phyloP scores from a whole-genome alignment of 495 filamentous ascomycete genomes.

The Xylaria acuta region DNA sequence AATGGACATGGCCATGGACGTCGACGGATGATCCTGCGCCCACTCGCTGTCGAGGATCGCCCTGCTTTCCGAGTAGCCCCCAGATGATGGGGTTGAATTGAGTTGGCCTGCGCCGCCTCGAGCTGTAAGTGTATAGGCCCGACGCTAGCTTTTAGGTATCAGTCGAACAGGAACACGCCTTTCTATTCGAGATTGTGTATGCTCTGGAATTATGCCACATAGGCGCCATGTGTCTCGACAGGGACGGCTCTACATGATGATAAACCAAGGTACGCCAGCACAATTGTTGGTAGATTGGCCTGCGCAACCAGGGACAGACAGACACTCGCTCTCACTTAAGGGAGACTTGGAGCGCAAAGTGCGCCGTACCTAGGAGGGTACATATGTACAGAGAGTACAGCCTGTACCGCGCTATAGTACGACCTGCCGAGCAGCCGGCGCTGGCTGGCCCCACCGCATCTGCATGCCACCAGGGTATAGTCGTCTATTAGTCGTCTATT shows the following conservation, averaged over 20 bases:
- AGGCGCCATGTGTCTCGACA: slow-evolving; percentile 14
- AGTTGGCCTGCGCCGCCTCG: not conserved
- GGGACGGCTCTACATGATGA: not conserved
- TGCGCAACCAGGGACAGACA: not conserved
- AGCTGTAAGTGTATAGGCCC: not conserved
- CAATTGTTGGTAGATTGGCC: not conserved
- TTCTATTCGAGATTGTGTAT: not conserved
- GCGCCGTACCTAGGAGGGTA: too few species aligned
- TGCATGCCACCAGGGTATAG: not conserved
- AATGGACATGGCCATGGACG: slow-evolving; percentile 27
- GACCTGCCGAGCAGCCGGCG: slow-evolving; percentile 18
- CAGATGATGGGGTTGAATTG: slow-evolving; percentile 3
- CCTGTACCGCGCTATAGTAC: slow-evolving; percentile 3
- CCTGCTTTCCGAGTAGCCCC: slow-evolving; percentile 15
- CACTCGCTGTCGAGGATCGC: slow-evolving; percentile 31
- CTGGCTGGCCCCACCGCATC: slow-evolving; percentile 4
- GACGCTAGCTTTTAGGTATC: not conserved
- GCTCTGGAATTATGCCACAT: slow-evolving; percentile 11
- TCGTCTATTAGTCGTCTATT: slow-evolving; percentile 22
- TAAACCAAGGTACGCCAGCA: not conserved
- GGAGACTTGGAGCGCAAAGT: not conserved
- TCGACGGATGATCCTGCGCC: slow-evolving; percentile 25
- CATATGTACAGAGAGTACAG: too few species aligned
- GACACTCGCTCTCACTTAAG: not conserved
- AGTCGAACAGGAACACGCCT: not conserved